A percentile compares a stretch with the other conserved stretches of the same genome.
These are phyloP conservation scores for Arthrobotrys pseudoclavata DNA, from an alignment of 2,329 filamentous ascomycete species.

Conservation along the genomic window DNA sequence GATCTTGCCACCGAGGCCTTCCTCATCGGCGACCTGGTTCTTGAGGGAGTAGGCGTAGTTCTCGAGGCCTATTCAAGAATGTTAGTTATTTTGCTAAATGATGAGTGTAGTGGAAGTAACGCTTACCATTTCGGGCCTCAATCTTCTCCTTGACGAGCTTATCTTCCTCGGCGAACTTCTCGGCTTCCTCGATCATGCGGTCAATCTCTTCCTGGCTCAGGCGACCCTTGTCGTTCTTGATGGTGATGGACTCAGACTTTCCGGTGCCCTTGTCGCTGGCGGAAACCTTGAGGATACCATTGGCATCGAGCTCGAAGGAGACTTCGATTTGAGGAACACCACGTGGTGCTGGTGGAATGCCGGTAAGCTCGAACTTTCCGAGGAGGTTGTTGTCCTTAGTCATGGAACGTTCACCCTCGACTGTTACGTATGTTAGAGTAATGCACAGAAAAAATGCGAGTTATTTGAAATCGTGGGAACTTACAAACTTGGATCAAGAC, in stretches of 20 bases:
- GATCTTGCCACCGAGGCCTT: slow-evolving; percentile 97
- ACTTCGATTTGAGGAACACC: slow-evolving; percentile 99
- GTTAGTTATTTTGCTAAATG: slow-evolving; percentile 32
- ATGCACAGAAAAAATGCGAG: background rate
- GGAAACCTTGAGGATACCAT: slow-evolving; percentile 97
- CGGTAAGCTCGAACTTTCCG: slow-evolving; percentile 97
- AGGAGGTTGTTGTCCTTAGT: slow-evolving; percentile 98
- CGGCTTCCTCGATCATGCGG: slow-evolving; percentile 97
- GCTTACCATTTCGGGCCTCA: slow-evolving; percentile 82
- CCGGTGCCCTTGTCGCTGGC: slow-evolving; percentile 98
- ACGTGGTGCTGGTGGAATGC: slow-evolving; percentile 93
- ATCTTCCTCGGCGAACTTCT: slow-evolving; percentile 99
- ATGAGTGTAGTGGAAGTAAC: background rate
- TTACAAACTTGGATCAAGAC: slow-evolving; percentile 91
- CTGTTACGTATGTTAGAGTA: slow-evolving; percentile 61
- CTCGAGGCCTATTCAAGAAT: slow-evolving; percentile 75
- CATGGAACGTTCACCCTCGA: slow-evolving; percentile 91
- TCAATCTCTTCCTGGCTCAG: slow-evolving; percentile 97
- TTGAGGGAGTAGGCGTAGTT: slow-evolving; percentile 99
- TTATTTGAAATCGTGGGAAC: slow-evolving; percentile 55
- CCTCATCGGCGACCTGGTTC: slow-evolving; percentile 98
- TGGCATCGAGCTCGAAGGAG: slow-evolving; percentile 96
- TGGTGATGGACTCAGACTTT: slow-evolving; percentile 97
- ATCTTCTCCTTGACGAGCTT: slow-evolving; percentile 98
- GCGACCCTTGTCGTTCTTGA: slow-evolving; percentile 99